These are phyloP conservation scores for Lentinula raphanica DNA, from an alignment of 768 basidiomycete species.

Conservation along the genomic window DNA sequence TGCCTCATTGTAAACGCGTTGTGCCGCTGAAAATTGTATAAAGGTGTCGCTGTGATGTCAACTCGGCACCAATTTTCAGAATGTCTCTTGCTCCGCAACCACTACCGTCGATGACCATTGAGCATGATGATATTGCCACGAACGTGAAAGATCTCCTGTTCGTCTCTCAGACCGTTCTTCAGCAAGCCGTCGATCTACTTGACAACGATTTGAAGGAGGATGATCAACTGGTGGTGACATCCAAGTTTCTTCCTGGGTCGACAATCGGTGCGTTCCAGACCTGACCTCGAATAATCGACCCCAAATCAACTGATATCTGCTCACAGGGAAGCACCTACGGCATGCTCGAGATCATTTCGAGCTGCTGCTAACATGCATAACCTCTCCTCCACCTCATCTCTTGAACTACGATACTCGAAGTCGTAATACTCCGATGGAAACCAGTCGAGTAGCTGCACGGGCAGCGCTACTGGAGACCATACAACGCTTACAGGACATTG, in stretches of 20 bases:
- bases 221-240: constrained; percentile 61
- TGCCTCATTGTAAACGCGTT: constrained; percentile 10
- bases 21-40: constrained; percentile 5
- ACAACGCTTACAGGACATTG: constrained; percentile 46
- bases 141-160: constrained; percentile 51
- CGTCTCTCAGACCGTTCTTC: constrained; percentile 62
- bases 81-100: background rate
- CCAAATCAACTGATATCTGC: background rate
- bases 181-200: constrained; percentile 70
- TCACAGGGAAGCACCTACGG: constrained; percentile 74
- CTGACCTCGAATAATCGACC: background rate
- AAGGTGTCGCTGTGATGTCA: background rate
- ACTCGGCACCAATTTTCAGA: background rate
- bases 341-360: constrained; percentile 83
- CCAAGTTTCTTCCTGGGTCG: constrained; percentile 79
- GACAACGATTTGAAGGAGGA: constrained; percentile 62
- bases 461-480: constrained; percentile 53
- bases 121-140: constrained; percentile 14
- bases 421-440: constrained; percentile 84
- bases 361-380: constrained; percentile 54
- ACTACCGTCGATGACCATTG: constrained; percentile 19
- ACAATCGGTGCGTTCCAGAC: constrained; percentile 62
- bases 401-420: constrained; percentile 73
- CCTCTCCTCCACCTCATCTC: constrained; percentile 42
- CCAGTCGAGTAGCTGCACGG: constrained; percentile 52